Evolutionary conservation across 768 basidiomycete genomes (phyloP).

Genomic region (Kwoniella dendrophila): DNA sequence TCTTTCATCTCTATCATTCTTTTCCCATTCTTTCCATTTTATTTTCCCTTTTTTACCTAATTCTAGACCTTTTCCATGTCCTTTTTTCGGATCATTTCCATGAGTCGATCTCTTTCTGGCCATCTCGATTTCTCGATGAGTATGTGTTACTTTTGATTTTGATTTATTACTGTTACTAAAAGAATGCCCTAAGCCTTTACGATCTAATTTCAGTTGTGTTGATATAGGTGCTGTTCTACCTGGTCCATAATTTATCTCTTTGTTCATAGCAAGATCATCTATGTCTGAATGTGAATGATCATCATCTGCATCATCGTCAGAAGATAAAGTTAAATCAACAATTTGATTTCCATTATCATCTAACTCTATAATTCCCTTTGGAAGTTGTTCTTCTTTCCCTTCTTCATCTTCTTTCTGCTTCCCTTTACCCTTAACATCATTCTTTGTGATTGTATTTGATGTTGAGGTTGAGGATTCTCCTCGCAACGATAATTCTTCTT

Average conservation of each 20-base stretch:
- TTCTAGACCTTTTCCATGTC: slow-evolving; percentile 24
- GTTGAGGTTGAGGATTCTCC: background rate
- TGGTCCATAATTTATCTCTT: slow-evolving; percentile 27
- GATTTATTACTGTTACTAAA: slow-evolving; percentile 3
- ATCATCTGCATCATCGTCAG: slow-evolving; percentile 6
- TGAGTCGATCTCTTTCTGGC: slow-evolving; percentile 33
- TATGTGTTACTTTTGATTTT: slow-evolving; percentile 39
- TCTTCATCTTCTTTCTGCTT: background rate
- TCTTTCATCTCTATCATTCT: slow-evolving; percentile 46
- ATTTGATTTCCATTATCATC: slow-evolving; percentile 20
- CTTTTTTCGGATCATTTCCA: background rate
- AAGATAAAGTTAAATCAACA: slow-evolving; percentile 37
- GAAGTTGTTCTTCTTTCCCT: background rate
- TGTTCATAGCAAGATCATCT: too few relatives aligned
- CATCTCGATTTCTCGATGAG: slow-evolving; percentile 33
- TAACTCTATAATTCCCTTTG: slow-evolving; percentile 5
- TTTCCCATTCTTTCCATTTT: slow-evolving; percentile 45
- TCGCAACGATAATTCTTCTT: background rate
- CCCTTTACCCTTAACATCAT: background rate
- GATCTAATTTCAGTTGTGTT: slow-evolving; percentile 45
- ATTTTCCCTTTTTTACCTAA: slow-evolving; percentile 50
- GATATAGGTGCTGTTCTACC: slow-evolving; percentile 49
- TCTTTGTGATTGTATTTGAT: background rate
- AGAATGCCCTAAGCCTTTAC: slow-evolving; percentile 44
- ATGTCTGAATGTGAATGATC: too few relatives aligned